phyloP scores from a whole-genome alignment of 2,329 filamentous ascomycete genomes.

The Ophiognomonia clavigignenti-juglandacearum region DNA sequence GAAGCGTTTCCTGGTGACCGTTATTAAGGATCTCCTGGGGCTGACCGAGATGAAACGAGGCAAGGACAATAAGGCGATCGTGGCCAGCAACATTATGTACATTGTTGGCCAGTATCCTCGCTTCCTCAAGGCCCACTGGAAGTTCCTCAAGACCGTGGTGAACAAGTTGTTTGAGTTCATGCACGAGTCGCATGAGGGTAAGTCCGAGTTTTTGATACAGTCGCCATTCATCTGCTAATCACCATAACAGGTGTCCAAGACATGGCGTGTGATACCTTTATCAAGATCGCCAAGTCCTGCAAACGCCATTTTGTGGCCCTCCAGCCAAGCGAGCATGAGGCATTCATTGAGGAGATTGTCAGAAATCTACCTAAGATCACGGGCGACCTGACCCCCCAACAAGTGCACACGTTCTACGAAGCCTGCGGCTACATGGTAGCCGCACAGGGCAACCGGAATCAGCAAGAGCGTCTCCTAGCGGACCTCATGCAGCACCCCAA shows the following conservation, averaged over 20 bases:
- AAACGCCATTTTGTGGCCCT: conserved; percentile 94
- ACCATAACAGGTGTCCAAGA: conserved; percentile 74
- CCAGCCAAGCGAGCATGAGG: conserved; percentile 88
- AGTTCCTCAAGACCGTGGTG: conserved; percentile 98
- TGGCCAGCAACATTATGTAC: conserved; percentile 99
- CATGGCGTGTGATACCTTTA: conserved; percentile 99
- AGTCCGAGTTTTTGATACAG: conserved; percentile 21
- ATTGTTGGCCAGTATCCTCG: conserved; percentile 98
- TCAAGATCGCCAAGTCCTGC: conserved; percentile 98
- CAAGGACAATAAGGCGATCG: conserved; percentile 98
- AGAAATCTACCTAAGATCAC: conserved; percentile 94
- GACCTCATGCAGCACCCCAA: conserved; percentile 95
- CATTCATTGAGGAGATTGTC: conserved; percentile 98
- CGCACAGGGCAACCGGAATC: conserved; percentile 89
- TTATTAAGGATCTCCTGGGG: conserved; percentile 96
- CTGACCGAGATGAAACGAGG: conserved; percentile 99
- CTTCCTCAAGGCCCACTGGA: conserved; percentile 99
- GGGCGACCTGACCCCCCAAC: conserved; percentile 88
- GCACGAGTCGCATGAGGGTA: conserved; percentile 97
- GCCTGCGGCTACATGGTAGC: conserved; percentile 99
- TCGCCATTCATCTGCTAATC: conserved; percentile 22
- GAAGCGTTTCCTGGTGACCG: conserved; percentile 95
- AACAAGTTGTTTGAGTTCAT: conserved; percentile 99
- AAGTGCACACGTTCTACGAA: conserved; percentile 98
- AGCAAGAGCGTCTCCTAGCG: conserved; percentile 84